Evolutionary conservation across 495 filamentous ascomycete genomes (phyloP).

Genomic region (Penicillium cinerascens): DNA sequence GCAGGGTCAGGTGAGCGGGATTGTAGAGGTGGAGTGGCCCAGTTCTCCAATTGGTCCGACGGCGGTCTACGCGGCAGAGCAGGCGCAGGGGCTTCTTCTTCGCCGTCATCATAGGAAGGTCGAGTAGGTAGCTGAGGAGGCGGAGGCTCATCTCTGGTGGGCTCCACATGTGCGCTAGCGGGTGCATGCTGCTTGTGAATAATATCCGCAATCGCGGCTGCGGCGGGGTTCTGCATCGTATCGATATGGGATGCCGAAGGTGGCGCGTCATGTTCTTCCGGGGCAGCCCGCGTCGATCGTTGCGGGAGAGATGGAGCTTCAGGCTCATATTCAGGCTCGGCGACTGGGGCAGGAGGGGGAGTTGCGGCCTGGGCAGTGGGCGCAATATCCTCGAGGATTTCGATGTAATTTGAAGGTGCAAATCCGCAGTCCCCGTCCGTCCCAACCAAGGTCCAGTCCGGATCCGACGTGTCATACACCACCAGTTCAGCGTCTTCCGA

Average conservation of each 20-base stretch:
- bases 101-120: constrained; percentile 46
- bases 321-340: constrained; percentile 31
- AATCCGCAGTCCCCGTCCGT: constrained; percentile 86
- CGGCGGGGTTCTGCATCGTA: constrained; percentile 60
- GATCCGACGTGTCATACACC: constrained; percentile 88
- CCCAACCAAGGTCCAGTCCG: constrained; percentile 94
- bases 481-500: constrained; percentile 79
- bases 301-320: constrained; percentile 39
- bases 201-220: constrained; percentile 68
- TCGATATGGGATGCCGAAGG: constrained; percentile 27
- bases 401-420: constrained; percentile 96
- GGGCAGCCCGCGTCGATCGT: constrained; percentile 25
- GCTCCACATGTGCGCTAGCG: constrained; percentile 22
- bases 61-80: constrained; percentile 66
- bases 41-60: constrained; percentile 45
- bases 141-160: constrained; percentile 33
- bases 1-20: constrained; percentile 46
- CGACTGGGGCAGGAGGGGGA: constrained; percentile 24
- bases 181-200: constrained; percentile 54
- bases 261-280: constrained; percentile 24
- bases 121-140: constrained; percentile 41
- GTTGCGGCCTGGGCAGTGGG: constrained; percentile 20
- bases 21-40: constrained; percentile 45
- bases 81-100: constrained; percentile 57
- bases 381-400: constrained; percentile 47